Percentiles rank a stretch among this genome's conserved stretches.
Evolutionary conservation across 495 filamentous ascomycete species (phyloP).

Genomic region (Pseudotulostoma volvatum): DNA sequence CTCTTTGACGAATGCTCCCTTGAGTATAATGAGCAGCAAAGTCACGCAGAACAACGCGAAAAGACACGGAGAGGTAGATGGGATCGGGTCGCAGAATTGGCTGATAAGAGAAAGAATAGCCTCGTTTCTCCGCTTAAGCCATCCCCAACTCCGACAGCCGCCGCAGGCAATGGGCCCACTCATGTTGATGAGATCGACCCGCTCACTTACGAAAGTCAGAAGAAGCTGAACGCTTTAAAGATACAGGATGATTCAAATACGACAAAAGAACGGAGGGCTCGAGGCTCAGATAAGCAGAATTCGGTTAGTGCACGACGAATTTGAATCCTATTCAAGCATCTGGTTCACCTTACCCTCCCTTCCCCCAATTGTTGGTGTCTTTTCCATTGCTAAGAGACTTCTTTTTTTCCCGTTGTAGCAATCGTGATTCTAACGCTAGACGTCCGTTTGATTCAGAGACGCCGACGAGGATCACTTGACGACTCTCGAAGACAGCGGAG

Average conservation of each 20-base stretch:
- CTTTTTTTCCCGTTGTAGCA: conserved; percentile 20
- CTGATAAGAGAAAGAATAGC: conserved; percentile 47
- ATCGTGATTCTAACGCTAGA: conserved; percentile 37
- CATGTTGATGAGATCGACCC: conserved; percentile 57
- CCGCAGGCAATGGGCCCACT: conserved; percentile 31
- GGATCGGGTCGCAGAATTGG: conserved; percentile 69
- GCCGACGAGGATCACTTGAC: conserved; percentile 30
- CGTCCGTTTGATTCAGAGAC: conserved; percentile 36
- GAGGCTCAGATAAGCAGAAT: conserved; percentile 3
- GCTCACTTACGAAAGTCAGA: conserved; percentile 65
- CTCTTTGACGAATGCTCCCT: conserved; percentile 98
- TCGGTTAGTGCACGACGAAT: conserved; percentile 26
- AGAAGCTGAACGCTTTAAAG: conserved; percentile 68
- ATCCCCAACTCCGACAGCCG: conserved; percentile 15
- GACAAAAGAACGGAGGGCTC: conserved; percentile 30
- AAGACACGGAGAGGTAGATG: conserved; percentile 64
- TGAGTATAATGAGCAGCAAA: conserved; percentile 94
- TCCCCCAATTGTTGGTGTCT: conserved; percentile 11
- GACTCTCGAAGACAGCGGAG: conserved; percentile 28
- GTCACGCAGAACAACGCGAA: conserved; percentile 64
- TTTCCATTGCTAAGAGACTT: conserved; percentile 29
- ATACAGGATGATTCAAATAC: conserved; percentile 50
- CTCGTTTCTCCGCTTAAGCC: conserved; percentile 19
- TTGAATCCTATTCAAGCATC: conserved; percentile 6
- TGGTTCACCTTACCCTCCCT: conserved; percentile 4